These are phyloP conservation scores for Euryodendron excelsum DNA, from an alignment of 148 eudicot genomes.

Conservation along the genomic window DNA sequence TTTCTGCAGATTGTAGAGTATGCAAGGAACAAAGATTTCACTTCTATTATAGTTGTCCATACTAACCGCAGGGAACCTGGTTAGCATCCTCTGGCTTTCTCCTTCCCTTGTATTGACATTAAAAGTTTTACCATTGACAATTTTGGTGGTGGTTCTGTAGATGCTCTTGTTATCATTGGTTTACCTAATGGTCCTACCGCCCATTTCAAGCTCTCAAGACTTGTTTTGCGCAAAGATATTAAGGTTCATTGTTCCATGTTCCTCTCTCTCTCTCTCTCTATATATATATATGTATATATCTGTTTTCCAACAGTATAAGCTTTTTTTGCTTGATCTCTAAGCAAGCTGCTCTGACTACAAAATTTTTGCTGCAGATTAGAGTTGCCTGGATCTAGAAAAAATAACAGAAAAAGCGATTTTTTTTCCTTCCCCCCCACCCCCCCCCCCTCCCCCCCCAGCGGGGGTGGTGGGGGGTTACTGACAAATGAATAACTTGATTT, in stretches of 20 bases:
- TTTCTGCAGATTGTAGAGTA: slow-evolving; percentile 69
- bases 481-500: not conserved
- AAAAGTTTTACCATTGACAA: not conserved
- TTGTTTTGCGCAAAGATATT: slow-evolving; percentile 82
- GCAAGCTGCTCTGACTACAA: not conserved
- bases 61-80: slow-evolving; percentile 96
- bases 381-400: not conserved
- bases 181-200: slow-evolving; percentile 99
- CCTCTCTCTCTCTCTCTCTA: not conserved
- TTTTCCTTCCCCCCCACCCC: too few relatives aligned
- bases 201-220: slow-evolving; percentile 87
- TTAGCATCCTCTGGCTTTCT: slow-evolving; percentile 13
- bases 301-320: not conserved
- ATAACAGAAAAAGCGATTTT: not conserved
- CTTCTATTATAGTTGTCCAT: slow-evolving; percentile 83
- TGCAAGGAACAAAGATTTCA: slow-evolving; percentile 80
- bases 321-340: not conserved
- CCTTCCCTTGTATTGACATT: not conserved
- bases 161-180: slow-evolving; percentile 76
- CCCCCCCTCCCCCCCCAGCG: too few relatives aligned
- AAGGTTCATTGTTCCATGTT: slow-evolving; percentile 42
- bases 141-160: slow-evolving; percentile 34
- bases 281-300: not conserved
- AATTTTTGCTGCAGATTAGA: not conserved
- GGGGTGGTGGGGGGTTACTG: not conserved